phyloP scores from a whole-genome alignment of 805 yeast species.

The Kluyveromyces aestuarii region DNA sequence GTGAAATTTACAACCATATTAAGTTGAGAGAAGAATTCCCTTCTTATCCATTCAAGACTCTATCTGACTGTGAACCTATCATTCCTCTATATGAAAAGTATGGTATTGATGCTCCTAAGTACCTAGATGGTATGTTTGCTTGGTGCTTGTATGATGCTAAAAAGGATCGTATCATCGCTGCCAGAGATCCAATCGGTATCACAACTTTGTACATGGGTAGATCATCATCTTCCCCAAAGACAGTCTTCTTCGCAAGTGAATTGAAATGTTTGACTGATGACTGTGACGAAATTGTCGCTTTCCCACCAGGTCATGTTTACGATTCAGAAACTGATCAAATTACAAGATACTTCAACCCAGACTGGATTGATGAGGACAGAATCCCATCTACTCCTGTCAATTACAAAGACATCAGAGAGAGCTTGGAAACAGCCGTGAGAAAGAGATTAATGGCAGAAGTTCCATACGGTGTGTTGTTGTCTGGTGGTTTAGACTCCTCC shows the following conservation, averaged over 20 bases:
- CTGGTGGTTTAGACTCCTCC: slow-evolving; percentile 97
- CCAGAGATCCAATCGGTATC: slow-evolving; percentile 97
- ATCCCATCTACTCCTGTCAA: slow-evolving; percentile 76
- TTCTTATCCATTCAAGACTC: slow-evolving; percentile 72
- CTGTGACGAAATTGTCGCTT: slow-evolving; percentile 85
- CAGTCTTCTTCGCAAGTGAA: slow-evolving; percentile 89
- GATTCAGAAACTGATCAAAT: slow-evolving; percentile 83
- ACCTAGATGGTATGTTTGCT: slow-evolving; percentile 97
- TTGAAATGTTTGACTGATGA: slow-evolving; percentile 88
- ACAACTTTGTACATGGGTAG: slow-evolving; percentile 95
- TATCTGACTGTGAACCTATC: slow-evolving; percentile 95
- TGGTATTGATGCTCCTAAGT: slow-evolving; percentile 82
- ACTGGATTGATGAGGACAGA: slow-evolving; percentile 83
- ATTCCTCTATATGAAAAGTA: slow-evolving; percentile 85
- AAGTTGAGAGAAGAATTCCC: slow-evolving; percentile 66
- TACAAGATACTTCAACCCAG: slow-evolving; percentile 83
- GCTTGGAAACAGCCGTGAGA: slow-evolving; percentile 90
- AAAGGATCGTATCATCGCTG: slow-evolving; percentile 85
- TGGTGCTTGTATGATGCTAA: slow-evolving; percentile 82
- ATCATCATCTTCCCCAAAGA: slow-evolving; percentile 52
- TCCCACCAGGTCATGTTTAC: slow-evolving; percentile 98
- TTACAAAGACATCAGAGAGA: slow-evolving; percentile 58
- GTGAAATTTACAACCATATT: slow-evolving; percentile 97
- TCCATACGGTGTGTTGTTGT: slow-evolving; percentile 93
- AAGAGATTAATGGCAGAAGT: slow-evolving; percentile 99